A percentile compares a stretch with the other conserved stretches of the same genome.
Evolutionary conservation across 805 yeast species (phyloP).

Genomic region (Yarrowia hollandica): DNA sequence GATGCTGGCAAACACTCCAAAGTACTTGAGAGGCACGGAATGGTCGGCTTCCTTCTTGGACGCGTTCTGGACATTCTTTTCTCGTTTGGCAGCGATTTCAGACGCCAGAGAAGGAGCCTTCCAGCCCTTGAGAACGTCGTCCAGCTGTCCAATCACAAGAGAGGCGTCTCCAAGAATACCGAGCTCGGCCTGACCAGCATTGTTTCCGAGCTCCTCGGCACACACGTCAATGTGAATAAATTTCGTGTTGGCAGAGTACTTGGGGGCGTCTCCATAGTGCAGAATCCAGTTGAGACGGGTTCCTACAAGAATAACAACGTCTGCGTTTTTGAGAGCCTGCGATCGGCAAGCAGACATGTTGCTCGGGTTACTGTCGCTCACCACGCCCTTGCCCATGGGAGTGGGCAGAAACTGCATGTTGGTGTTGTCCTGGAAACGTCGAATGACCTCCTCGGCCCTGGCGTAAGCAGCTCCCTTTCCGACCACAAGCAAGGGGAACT

Average conservation of each 20-base stretch:
- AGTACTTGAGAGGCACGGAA: conserved; percentile 47
- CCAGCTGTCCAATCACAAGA: conserved; percentile 45
- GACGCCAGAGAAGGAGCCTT: conserved; percentile 42
- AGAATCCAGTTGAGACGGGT: conserved; percentile 74
- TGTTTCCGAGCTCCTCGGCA: conserved; percentile 55
- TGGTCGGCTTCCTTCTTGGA: conserved; percentile 36
- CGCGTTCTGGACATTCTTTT: conserved; percentile 43
- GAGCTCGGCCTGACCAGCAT: conserved; percentile 43
- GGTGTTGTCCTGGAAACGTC: conserved; percentile 47
- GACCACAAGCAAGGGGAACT: conserved; percentile 55
- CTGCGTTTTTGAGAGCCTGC: conserved; percentile 56
- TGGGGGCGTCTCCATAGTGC: conserved; percentile 63
- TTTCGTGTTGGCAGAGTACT: conserved; percentile 48
- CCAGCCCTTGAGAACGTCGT: conserved; percentile 40
- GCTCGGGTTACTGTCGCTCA: conserved; percentile 48
- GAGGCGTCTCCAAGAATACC: conserved; percentile 61
- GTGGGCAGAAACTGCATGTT: conserved; percentile 64
- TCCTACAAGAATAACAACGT: conserved; percentile 60
- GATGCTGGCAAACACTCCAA: conserved; percentile 54
- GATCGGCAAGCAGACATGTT: conserved; percentile 55
- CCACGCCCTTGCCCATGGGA: conserved; percentile 77
- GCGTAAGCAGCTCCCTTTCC: conserved; percentile 67
- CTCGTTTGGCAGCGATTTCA: conserved; percentile 35
- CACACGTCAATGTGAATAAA: conserved; percentile 59
- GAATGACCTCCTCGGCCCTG: conserved; percentile 45